phyloP scores from a whole-genome alignment of 78 protist species.

The Chrysochromulina parva region DNA sequence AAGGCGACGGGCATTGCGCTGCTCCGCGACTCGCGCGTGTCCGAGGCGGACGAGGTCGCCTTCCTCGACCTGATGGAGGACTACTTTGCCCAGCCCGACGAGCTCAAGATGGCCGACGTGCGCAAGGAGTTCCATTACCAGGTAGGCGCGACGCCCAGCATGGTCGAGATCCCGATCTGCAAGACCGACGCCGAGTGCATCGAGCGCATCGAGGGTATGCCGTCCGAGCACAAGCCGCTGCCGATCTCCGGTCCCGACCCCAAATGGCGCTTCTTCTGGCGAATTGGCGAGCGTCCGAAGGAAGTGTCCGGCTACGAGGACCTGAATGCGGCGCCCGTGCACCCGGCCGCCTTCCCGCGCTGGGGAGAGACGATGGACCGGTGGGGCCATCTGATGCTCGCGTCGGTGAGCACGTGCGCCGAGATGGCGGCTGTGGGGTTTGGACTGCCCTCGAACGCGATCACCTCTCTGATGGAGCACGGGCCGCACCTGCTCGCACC shows the following conservation, averaged over 20 bases:
- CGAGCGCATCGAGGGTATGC: neutral
- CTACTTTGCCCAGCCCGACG: constrained; percentile 74
- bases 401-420: constrained; percentile 35
- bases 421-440: constrained; percentile 64
- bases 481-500: constrained; percentile 93
- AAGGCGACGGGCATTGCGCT: constrained; percentile 14
- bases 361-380: constrained; percentile 34
- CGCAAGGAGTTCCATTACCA: constrained; percentile 80
- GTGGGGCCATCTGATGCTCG: constrained; percentile 39
- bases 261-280: constrained; percentile 90
- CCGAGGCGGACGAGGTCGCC: neutral
- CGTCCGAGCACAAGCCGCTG: neutral
- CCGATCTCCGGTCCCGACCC: constrained; percentile 70
- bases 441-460: constrained; percentile 52
- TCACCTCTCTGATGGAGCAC: constrained; percentile 56
- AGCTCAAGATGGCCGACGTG: constrained; percentile 66
- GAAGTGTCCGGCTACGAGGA: constrained; percentile 59
- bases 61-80: constrained; percentile 76
- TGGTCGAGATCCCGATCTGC: constrained; percentile 17
- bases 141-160: constrained; percentile 84
- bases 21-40: constrained; percentile 40
- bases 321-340: constrained; percentile 73
- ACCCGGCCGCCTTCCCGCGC: constrained; percentile 56
- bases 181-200: neutral
- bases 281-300: constrained; percentile 79